These are phyloP conservation scores for Linum usitatissimum DNA, from an alignment of 345 rosid species.

Conservation along the genomic window DNA sequence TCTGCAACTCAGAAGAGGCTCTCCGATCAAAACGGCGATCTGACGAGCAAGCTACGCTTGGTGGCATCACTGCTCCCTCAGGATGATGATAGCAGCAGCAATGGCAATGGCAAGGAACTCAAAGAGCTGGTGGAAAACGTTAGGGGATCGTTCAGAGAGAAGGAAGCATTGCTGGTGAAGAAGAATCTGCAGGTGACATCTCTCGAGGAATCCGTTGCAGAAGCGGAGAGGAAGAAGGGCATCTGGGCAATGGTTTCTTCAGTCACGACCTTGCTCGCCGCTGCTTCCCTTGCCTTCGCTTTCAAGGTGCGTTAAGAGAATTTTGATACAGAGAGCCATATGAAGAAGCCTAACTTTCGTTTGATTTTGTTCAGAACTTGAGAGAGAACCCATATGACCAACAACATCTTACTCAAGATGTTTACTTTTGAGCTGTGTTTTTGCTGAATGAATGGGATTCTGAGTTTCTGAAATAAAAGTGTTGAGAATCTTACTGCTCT, in stretches of 20 bases:
- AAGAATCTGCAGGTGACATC: conserved; percentile 43
- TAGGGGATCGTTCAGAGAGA: conserved; percentile 39
- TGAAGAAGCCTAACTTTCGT: too few species aligned
- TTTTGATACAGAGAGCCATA: too few species aligned
- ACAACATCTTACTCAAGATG: too few species aligned
- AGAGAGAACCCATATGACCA: too few species aligned
- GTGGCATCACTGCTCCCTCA: conserved; percentile 26
- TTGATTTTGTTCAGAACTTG: too few species aligned
- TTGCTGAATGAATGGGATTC: too few species aligned
- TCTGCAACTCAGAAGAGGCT: conserved; percentile 30
- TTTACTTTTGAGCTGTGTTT: too few species aligned
- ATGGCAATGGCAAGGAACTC: conserved; percentile 16
- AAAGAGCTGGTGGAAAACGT: conserved; percentile 41
- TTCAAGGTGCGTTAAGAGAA: conserved; percentile 34
- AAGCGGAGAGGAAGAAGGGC: conserved; percentile 44
- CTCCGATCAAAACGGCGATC: conserved; percentile 22
- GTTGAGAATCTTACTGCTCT: too few species aligned
- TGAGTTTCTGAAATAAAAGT: too few species aligned
- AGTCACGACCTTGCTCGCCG: conserved; percentile 52
- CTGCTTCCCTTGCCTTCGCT: conserved; percentile 48
- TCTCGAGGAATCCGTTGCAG: conserved; percentile 36
- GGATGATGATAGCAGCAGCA: conserved; percentile 15
- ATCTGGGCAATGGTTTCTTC: conserved; percentile 61
- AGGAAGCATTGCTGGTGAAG: conserved; percentile 39
- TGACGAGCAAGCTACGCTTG: conserved; percentile 30